phyloP scores from a whole-genome alignment of 2,329 filamentous ascomycete species.

The Knoxdaviesia proteae region DNA sequence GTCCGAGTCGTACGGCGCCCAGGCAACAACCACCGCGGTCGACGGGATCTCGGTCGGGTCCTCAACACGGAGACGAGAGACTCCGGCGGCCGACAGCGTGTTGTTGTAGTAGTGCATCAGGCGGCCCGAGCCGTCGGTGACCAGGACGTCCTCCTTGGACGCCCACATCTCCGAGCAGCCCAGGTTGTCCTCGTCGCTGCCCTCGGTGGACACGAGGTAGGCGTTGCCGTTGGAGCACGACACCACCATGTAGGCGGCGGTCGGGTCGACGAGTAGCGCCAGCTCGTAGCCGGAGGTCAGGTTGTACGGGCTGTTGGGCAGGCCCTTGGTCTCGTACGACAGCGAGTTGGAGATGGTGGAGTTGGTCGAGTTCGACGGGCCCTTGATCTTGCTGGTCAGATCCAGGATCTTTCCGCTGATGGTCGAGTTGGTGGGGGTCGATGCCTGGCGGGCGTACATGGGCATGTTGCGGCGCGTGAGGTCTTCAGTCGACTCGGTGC shows the following conservation, averaged over 20 bases:
- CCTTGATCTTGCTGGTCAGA: conserved; percentile 1
- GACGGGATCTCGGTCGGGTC: conserved; percentile 6
- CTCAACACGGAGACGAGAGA: conserved; percentile 11
- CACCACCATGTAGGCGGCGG: conserved; percentile 8
- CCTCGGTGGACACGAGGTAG: conserved; percentile 9
- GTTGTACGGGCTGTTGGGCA: conserved; percentile 6
- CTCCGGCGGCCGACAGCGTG: conserved; percentile 12
- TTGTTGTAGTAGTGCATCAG: conserved; percentile 14
- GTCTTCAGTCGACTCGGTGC: not conserved
- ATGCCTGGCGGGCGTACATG: not conserved
- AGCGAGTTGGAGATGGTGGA: not conserved
- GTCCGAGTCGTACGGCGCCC: conserved; percentile 4
- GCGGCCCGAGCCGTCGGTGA: conserved; percentile 8
- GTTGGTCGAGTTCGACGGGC: not conserved
- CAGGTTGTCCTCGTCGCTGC: conserved; percentile 4
- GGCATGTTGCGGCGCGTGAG: not conserved
- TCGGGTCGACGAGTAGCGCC: conserved; percentile 7
- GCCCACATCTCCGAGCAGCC: conserved; percentile 10
- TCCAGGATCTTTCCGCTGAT: not conserved
- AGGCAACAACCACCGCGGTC: conserved; percentile 6
- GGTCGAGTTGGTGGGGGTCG: not conserved
- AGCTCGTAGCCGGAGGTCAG: conserved; percentile 7
- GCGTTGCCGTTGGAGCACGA: conserved; percentile 15
- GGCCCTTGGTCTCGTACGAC: conserved; percentile 1
- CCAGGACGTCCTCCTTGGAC: conserved; percentile 5